Evolutionary conservation across 2,329 filamentous ascomycete genomes (phyloP), one percentile per base, ranked within the genome.

Genomic region (Thielaviopsis cerberus): DNA sequence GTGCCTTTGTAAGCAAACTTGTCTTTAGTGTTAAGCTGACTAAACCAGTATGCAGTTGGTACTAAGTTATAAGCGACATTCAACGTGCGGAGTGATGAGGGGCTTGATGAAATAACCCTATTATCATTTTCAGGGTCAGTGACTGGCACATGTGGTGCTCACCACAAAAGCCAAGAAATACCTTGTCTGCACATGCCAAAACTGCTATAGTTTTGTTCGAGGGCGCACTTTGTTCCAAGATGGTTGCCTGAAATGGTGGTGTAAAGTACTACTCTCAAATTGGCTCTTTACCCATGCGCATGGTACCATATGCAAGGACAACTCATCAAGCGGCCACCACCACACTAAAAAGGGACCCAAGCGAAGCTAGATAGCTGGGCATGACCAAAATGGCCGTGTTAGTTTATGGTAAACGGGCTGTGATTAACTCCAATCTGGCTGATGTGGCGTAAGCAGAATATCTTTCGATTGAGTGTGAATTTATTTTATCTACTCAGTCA

Each of bases 231-330:
- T n/a, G n/a, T n/a, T n/a, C 5, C 8, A 41, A n/a, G 13, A 41
- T 48, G 41, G n/a, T 48, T 51, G 41, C 37, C n/a, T 50, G 24
- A 51, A 56, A n/a, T 48, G 41, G 41, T 48, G 26, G 25, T 54
- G 26, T 54, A 30, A 34, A 34, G 52, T 54, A 34, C 52, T n/a
- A 27, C 52, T 4, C 6, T 37, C 13, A 37, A 20, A 22, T n/a
- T 20, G 41, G 41, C 22, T 48, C 41, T 48, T 48, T 22, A 48
- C n/a, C 41, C 41, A 48, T 48, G 41, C 41, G 22, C 41, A 48
- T 48, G 41, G 41, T 48, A 48, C 41, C 41, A 48, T 53, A 65
- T 66, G 65, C 64, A 66, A 51, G 64, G 65, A 65, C 65, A 66
- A 65, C 65, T 65, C 65, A 66, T 22, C 41, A 61, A 53, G 62